These are phyloP conservation scores for Ophiosphaerella narmari DNA, from an alignment of 2,329 filamentous ascomycete species.

Conservation along the genomic window DNA sequence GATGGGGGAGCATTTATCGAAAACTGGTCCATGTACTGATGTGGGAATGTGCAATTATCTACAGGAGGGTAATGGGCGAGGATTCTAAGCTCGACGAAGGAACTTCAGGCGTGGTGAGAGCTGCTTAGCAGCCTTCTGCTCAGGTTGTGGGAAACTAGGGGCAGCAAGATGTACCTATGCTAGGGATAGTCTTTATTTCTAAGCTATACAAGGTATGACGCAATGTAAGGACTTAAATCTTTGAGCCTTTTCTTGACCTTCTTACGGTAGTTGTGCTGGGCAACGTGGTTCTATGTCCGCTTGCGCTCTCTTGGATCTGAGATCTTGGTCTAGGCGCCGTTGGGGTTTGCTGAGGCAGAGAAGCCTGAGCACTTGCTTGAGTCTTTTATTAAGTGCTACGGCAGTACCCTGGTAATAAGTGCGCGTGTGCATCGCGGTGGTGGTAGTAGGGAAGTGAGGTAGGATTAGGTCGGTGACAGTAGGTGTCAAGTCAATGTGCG, in stretches of 20 bases:
- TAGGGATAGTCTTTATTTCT: conserved; percentile 20
- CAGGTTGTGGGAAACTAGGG: conserved; percentile 58
- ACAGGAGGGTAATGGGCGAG: too few relatives aligned
- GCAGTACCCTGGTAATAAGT: too few relatives aligned
- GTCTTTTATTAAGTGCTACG: too few relatives aligned
- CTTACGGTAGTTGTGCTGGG: conserved; percentile 96
- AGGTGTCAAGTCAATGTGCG: too few relatives aligned
- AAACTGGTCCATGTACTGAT: too few relatives aligned
- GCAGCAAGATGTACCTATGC: conserved; percentile 71
- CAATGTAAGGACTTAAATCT: conserved; percentile 55
- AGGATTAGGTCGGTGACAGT: too few relatives aligned
- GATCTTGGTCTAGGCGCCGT: conserved; percentile 99
- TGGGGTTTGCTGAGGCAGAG: conserved; percentile 89
- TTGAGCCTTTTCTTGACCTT: conserved; percentile 89
- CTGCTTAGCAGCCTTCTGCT: too few relatives aligned
- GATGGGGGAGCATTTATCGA: conserved; percentile 58
- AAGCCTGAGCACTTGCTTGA: conserved; percentile 62
- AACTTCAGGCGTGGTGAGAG: too few relatives aligned
- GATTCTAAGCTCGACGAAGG: too few relatives aligned
- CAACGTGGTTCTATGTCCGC: conserved; percentile 96
- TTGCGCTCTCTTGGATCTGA: conserved; percentile 93
- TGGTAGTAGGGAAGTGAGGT: too few relatives aligned
- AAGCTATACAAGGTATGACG: conserved; percentile 11
- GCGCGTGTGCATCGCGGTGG: too few relatives aligned
- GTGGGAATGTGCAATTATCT: too few relatives aligned